Evolutionary conservation across 2,329 filamentous ascomycete species (phyloP), one percentile per base, ranked within the genome.

Genomic region (Fusarium anthophilum): DNA sequence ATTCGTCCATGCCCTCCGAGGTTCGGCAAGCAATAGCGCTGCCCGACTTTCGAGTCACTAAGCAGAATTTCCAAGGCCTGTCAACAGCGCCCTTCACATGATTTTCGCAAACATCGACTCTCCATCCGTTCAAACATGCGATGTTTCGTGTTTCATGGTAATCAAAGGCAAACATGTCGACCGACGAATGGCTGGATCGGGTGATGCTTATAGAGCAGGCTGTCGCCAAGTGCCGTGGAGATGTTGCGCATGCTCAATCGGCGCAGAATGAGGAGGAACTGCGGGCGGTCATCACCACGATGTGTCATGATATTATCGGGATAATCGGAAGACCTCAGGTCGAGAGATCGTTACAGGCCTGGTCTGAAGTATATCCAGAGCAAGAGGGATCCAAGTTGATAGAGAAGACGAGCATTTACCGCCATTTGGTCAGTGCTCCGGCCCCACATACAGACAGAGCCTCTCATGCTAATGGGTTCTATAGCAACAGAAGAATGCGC

Each of bases 281-380:
- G 9, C 43, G 56, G 32, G 2, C 11, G 18, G 26, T 51, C 3
- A 30, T 58, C 20, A 58, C 56, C 5, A 58, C 56, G 0, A 51
- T 58, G 56, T 58, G 56, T 5, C 56, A 58, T 12, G 56, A 58
- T 7, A 58, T 58, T 2, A n/a, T 58, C 13, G 56, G 32, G 9
- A 58, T 58, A 28, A 58, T 58, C 24, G 56, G 56, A 28, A 5
- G 56, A 8, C 56, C 56, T 7, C 56, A 58, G 8, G 32, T 38
- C 1, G 56, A 58, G 41, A 37, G 56, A 51, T 58, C 56, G 0
- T 15, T 58, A 6, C 56, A 20, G 4, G 56, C 56, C 5, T 58
- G 56, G 56, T 58, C 56, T 50, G 56, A 58, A 58, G 56, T 58
- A 58, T 58, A 58, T 20, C 56, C 56, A n/a, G 56, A 58, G 9